These are phyloP conservation scores for Penicillium concentricum DNA, from an alignment of 2,329 filamentous ascomycete species.

Conservation along the genomic window DNA sequence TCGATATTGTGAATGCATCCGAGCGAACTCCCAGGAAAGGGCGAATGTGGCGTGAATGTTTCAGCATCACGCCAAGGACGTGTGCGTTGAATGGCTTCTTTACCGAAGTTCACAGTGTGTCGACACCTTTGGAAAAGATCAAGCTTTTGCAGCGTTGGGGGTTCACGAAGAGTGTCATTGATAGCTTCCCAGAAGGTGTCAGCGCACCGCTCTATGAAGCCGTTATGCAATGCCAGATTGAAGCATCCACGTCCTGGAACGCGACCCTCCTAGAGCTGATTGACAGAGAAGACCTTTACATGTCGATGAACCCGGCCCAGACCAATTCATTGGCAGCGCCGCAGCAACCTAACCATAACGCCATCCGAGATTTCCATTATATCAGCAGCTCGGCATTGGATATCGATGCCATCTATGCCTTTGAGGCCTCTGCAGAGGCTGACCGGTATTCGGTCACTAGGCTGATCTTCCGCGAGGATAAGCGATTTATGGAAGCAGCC, in stretches of 20 bases:
- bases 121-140: constrained; percentile 62
- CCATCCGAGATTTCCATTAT: constrained; percentile 72
- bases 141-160: constrained; percentile 71
- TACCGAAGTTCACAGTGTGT: constrained; percentile 51
- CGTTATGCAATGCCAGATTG: constrained; percentile 79
- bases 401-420: constrained; percentile 53
- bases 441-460: constrained; percentile 81
- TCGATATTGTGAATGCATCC: constrained; percentile 46
- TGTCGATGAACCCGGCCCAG: constrained; percentile 57
- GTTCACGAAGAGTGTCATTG: constrained; percentile 63
- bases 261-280: constrained; percentile 70
- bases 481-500: constrained; percentile 81
- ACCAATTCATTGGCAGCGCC: constrained; percentile 34
- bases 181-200: constrained; percentile 83
- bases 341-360: constrained; percentile 58
- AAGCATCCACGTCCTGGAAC: constrained; percentile 75
- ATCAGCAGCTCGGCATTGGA: constrained; percentile 61
- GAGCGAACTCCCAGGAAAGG: constrained; percentile 30
- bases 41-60: constrained; percentile 38
- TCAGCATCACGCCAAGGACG: constrained; percentile 61
- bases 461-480: constrained; percentile 86
- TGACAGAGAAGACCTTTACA: constrained; percentile 75
- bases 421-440: constrained; percentile 77
- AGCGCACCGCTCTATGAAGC: constrained; percentile 77
- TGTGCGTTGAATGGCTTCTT: constrained; percentile 70